Base-by-base conservation (phyloP, 2,329 filamentous ascomycete species). In the Dactylonectria macrodidyma region DNA sequence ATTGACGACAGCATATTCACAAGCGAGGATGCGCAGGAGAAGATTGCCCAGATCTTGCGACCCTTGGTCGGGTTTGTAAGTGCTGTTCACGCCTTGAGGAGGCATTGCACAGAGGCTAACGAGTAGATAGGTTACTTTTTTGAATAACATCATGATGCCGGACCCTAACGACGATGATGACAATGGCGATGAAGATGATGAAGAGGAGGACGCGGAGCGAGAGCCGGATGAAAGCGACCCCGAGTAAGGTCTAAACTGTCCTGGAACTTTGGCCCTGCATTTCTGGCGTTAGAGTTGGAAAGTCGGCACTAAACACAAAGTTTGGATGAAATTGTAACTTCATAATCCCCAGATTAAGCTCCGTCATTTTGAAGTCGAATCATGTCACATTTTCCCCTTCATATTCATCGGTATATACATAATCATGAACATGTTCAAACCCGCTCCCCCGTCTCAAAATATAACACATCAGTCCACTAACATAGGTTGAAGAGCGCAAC, bases 31-130 rank as follows among this genome's bases (percentile, higher is more conserved):
- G 90, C 89, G 16, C 87, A 94, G 80, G 87, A 90, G 34, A 88
- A 88, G 75, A 86, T 97, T 59, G 84, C 86, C 59, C 85, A 88
- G 46, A 81, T 94, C 24, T 83, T 97, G 71, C 84, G 85, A 36
- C 86, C 89, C 59, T 88, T 97, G 87, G 89, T 90, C 69, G 91
- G 91, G 48, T 97, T 95, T 83, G 94, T 97, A 84, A 92, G 93
- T 67, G 24, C 4, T 51, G 24, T 47, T 9, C 24, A 26, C 16
- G 1, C 26, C 2, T 33, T 14, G 16, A 11, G 38, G 4, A 16
- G 2, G 3, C 26, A 38, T 12, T 34, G 30, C 11, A 8, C 30
- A 34, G 26, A 26, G 9, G 14, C 67, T 75, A 14, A 65, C 24
- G 14, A 67, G 16, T 19, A 0, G 6, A 22, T n/a, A 93, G 91